These are phyloP conservation scores for Coemansia sp. DNA, from an alignment of 192 early-diverging fungal species.

Conservation along the genomic window DNA sequence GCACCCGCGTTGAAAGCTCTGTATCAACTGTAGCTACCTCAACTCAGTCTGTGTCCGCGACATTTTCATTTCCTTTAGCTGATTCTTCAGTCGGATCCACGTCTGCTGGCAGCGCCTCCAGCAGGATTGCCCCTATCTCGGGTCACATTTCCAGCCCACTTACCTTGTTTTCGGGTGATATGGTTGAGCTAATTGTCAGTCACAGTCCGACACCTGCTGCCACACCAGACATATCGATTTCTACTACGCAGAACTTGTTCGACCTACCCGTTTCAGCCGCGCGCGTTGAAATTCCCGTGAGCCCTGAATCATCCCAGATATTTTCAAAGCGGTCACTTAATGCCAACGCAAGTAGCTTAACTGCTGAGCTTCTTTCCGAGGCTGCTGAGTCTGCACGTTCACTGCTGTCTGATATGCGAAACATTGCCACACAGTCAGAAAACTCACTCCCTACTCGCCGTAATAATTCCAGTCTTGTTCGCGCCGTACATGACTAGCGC, in stretches of 20 bases:
- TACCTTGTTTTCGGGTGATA: constrained; percentile 17
- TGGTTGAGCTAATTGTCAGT: constrained; percentile 18
- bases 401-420: constrained; percentile 27
- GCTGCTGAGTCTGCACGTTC: constrained; percentile 20
- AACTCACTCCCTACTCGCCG: background rate
- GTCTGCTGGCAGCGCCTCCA: background rate
- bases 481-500: constrained; percentile 6
- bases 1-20: background rate
- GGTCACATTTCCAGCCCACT: background rate
- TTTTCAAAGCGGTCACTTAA: constrained; percentile 1
- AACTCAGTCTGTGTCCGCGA: background rate
- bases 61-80: background rate
- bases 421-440: constrained; percentile 23
- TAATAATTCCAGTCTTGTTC: constrained; percentile 4
- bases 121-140: background rate
- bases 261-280: background rate
- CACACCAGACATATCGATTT: background rate
- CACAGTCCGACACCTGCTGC: constrained; percentile 1
- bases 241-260: background rate
- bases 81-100: background rate
- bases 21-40: background rate
- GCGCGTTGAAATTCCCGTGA: background rate
- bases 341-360: background rate
- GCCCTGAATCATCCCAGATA: background rate
- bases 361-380: constrained; percentile 5